Evolutionary conservation across 176 grass and related monocot species (phyloP), one percentile per base, ranked within the genome.

Genomic region (Oryza glaberrima): DNA sequence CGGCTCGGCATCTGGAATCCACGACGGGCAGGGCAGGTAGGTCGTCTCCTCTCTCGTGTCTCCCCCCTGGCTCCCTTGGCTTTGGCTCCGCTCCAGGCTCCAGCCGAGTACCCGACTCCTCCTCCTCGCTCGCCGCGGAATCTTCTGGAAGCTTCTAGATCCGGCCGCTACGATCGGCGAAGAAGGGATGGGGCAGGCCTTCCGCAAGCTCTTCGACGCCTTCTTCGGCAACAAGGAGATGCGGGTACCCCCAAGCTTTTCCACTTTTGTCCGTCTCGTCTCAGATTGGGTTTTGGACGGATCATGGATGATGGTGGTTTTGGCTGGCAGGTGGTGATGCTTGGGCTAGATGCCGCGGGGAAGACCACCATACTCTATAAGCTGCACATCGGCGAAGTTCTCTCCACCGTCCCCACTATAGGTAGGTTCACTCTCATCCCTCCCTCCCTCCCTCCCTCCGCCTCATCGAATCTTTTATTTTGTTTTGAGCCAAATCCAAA

Each of bases 351-450:
- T 79, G 95, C 95, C 74, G 95, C 95, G 36, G 95, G 95, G 36
- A 98, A 98, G 91, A 98, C 95, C 51, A 98, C 95, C 76, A 98
- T 98, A 88, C 88, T 98, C 51, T 98, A 98, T 78, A 98, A 98
- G 61, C 75, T 95, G 82, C 95, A 98, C 87, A 95, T 98, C 58
- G 95, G 95, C 14, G 95, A 98, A 81, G 95, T 98, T 65, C 88
- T 98, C 41, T 98, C 95, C 64, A 98, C 95, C 6, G 95, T 98
- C 47, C 95, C 95, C 25, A 98, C 95, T 63, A 98, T 98, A 15
- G 95, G 95, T 98, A 15, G 95, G 95, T 98, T 86, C 43, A 54
- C 28, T 52, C 65, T 63, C 40, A 41, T 41, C 40, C 56, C 20
- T 60, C 56, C 56, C 20, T 41, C 40, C 56, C 20, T 60, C 56